A percentile compares a stretch with the other conserved stretches of the same genome.
Conservation (phyloP, 805 yeast genomes). For the Yarrowia yakushimensis region DNA sequence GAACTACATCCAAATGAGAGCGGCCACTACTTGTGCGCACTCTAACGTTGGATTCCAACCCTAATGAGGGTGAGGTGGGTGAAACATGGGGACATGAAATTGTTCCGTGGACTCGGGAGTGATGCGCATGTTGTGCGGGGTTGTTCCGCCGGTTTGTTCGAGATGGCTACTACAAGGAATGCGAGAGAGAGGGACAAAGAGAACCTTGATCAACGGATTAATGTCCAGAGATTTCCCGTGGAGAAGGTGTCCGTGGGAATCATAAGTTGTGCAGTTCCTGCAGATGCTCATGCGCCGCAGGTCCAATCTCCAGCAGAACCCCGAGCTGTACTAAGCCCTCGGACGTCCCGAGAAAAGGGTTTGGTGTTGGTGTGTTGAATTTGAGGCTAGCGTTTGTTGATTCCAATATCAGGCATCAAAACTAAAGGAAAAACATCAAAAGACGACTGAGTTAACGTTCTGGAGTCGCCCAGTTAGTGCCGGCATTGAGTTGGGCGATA, state of each 20-base stretch:
- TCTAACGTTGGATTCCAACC: background rate
- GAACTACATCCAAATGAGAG: background rate
- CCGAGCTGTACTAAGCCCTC: background rate
- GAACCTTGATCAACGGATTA: background rate
- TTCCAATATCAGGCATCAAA: background rate
- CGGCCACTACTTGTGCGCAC: background rate
- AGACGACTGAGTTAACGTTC: background rate
- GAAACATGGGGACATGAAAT: background rate
- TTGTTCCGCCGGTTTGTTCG: too few species aligned
- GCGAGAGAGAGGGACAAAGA: too few species aligned
- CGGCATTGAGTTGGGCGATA: background rate
- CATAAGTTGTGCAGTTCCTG: background rate
- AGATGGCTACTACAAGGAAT: too few species aligned
- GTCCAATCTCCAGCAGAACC: background rate
- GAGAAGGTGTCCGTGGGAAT: background rate
- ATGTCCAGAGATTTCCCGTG: background rate
- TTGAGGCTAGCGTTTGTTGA: background rate
- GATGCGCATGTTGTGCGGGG: background rate
- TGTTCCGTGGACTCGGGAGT: background rate
- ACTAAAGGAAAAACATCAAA: too few species aligned
- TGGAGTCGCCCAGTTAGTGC: background rate
- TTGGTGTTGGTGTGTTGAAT: background rate
- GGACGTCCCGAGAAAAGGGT: background rate
- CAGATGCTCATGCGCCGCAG: background rate
- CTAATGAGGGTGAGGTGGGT: conserved; percentile 4